Percentiles rank a stretch among this genome's conserved stretches.
These are phyloP conservation scores for Trametes cubensis DNA, from an alignment of 768 basidiomycete genomes.

Conservation along the genomic window DNA sequence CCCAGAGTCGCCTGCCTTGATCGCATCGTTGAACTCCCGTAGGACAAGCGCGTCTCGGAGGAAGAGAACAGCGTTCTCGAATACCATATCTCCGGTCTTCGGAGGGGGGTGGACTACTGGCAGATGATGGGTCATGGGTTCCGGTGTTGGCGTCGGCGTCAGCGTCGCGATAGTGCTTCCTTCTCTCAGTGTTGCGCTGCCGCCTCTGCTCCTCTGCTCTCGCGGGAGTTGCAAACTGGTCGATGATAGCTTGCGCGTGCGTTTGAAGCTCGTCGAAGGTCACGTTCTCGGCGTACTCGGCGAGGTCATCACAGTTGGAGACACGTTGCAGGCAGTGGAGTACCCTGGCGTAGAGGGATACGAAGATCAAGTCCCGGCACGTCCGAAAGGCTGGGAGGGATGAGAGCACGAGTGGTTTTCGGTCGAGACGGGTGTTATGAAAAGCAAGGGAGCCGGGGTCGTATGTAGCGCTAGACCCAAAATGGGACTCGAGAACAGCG, in stretches of 20 bases:
- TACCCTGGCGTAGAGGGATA: conserved; percentile 34
- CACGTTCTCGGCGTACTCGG: conserved; percentile 24
- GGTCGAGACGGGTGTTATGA: conserved; percentile 38
- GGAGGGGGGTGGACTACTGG: not conserved
- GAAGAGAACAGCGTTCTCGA: conserved; percentile 33
- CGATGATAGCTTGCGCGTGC: conserved; percentile 29
- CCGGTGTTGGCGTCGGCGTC: not conserved
- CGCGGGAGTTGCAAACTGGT: conserved; percentile 25
- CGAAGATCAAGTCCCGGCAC: conserved; percentile 35
- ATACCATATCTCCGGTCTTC: conserved; percentile 25
- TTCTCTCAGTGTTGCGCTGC: not conserved
- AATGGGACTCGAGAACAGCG: conserved; percentile 35
- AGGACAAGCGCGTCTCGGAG: conserved; percentile 33
- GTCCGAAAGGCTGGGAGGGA: conserved; percentile 35
- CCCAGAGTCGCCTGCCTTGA: conserved; percentile 34
- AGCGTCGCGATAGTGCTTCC: not conserved
- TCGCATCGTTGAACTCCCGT: conserved; percentile 33
- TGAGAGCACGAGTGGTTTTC: conserved; percentile 32
- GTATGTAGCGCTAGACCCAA: conserved; percentile 24
- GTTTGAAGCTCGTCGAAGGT: conserved; percentile 29
- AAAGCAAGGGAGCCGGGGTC: conserved; percentile 39
- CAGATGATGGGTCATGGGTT: not conserved
- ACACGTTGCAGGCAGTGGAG: conserved; percentile 33
- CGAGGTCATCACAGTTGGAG: conserved; percentile 19
- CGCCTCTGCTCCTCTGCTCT: conserved; percentile 28